These are phyloP conservation scores for Russula compacta DNA, from an alignment of 768 basidiomycete genomes.

Conservation along the genomic window DNA sequence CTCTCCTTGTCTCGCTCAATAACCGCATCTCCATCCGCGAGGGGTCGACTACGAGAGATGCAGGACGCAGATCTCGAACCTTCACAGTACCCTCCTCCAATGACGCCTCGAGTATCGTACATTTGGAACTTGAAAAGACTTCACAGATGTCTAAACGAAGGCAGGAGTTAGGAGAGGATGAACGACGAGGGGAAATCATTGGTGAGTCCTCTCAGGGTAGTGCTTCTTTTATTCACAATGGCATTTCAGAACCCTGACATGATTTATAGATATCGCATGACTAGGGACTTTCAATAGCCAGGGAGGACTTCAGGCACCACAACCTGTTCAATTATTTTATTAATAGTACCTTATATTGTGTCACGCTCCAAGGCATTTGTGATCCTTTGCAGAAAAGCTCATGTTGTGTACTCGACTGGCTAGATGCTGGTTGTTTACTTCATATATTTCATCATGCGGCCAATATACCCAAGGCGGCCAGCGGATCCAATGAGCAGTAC, in stretches of 20 bases:
- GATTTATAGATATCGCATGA: background rate
- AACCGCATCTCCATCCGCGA: constrained; percentile 7
- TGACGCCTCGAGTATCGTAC: too few relatives aligned
- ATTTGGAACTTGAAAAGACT: background rate
- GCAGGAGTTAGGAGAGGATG: background rate
- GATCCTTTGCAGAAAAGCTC: background rate
- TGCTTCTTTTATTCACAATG: background rate
- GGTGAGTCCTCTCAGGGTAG: background rate
- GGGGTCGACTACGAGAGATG: background rate
- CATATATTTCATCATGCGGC: too few relatives aligned
- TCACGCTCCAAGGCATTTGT: background rate
- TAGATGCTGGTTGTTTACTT: background rate
- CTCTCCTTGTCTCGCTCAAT: constrained; percentile 6
- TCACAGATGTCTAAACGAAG: background rate
- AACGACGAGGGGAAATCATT: too few relatives aligned
- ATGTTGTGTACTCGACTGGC: background rate
- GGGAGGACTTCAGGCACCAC: background rate
- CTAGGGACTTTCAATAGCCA: background rate
- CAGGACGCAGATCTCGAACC: background rate
- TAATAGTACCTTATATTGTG: background rate
- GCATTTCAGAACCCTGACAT: background rate
- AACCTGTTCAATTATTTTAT: too few relatives aligned
- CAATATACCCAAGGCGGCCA: too few relatives aligned
- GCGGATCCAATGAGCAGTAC: too few relatives aligned
- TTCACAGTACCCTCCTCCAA: too few relatives aligned